Percentiles rank a stretch among this genome's conserved stretches.
Evolutionary conservation across 306 rosid genomes (phyloP).

Genomic region (Malus orientalis): DNA sequence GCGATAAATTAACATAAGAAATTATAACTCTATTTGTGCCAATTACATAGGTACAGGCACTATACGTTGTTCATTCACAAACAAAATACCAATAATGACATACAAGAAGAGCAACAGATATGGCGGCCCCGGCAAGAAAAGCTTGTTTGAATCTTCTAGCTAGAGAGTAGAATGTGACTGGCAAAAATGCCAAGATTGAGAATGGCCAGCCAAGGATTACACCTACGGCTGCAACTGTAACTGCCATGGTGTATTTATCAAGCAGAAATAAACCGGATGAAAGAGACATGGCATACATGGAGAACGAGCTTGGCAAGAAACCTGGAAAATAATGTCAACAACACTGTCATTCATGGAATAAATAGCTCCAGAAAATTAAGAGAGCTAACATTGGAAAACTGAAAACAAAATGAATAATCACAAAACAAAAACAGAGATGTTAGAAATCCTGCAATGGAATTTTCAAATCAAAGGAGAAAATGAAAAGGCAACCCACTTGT

Average conservation of each 20-base stretch:
- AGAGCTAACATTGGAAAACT: background rate
- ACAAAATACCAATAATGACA: slow-evolving; percentile 24
- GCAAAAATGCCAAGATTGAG: slow-evolving; percentile 90
- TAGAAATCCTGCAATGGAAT: background rate
- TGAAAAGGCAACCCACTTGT: slow-evolving; percentile 57
- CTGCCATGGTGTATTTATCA: slow-evolving; percentile 66
- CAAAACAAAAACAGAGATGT: background rate
- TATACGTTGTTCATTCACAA: background rate
- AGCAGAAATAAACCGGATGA: slow-evolving; percentile 90
- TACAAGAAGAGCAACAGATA: slow-evolving; percentile 72
- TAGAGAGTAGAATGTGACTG: slow-evolving; percentile 67
- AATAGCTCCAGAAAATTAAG: background rate
- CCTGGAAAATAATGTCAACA: slow-evolving; percentile 38
- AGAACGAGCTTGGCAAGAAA: slow-evolving; percentile 98
- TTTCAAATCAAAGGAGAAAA: background rate
- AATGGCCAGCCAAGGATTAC: slow-evolving; percentile 99
- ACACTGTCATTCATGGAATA: background rate
- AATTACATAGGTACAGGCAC: slow-evolving; percentile 5
- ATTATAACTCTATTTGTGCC: background rate
- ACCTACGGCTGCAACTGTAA: slow-evolving; percentile 72
- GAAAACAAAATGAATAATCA: background rate
- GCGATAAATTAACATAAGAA: background rate
- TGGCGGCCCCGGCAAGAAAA: slow-evolving; percentile 63
- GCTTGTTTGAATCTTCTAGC: slow-evolving; percentile 50
- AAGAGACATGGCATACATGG: slow-evolving; percentile 90